These are phyloP conservation scores for Leccinum colubrinum DNA, from an alignment of 1,284 basidiomycete genomes.

Conservation along the genomic window DNA sequence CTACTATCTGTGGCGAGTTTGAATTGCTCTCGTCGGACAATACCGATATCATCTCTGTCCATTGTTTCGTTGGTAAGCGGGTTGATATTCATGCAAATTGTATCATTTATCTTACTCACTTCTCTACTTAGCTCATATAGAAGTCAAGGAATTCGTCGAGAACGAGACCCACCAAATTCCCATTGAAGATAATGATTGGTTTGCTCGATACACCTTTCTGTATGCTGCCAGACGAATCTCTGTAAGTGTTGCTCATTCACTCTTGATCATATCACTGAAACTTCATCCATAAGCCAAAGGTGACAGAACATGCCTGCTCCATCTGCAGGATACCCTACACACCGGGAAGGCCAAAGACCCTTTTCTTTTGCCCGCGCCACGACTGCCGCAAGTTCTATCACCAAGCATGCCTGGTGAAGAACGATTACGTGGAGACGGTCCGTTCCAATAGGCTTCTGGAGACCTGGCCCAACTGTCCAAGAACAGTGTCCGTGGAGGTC, in stretches of 20 bases:
- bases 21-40: slow-evolving; percentile 47
- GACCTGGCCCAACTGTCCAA: slow-evolving; percentile 15
- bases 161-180: slow-evolving; percentile 30
- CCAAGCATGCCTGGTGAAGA: slow-evolving; percentile 36
- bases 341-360: slow-evolving; percentile 35
- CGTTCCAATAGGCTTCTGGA: slow-evolving; percentile 5
- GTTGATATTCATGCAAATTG: not conserved
- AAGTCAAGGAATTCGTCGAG: slow-evolving; percentile 36
- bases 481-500: slow-evolving; percentile 5
- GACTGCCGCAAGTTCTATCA: slow-evolving; percentile 44
- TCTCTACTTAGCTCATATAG: slow-evolving; percentile 19
- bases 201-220: slow-evolving; percentile 39
- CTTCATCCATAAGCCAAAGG: slow-evolving; percentile 33
- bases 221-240: slow-evolving; percentile 30
- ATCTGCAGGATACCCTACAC: slow-evolving; percentile 42
- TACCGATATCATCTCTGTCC: slow-evolving; percentile 40
- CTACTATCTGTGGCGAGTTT: slow-evolving; percentile 34
- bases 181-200: slow-evolving; percentile 41
- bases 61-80: slow-evolving; percentile 40
- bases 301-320: slow-evolving; percentile 31
- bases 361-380: slow-evolving; percentile 53
- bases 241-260: slow-evolving; percentile 23
- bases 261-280: not conserved
- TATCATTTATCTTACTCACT: not conserved
- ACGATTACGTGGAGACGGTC: slow-evolving; percentile 30